These are phyloP conservation scores for Lunularia cruciata DNA, from an alignment of 225 moss, liverwort and hornwort genomes.

Conservation along the genomic window DNA sequence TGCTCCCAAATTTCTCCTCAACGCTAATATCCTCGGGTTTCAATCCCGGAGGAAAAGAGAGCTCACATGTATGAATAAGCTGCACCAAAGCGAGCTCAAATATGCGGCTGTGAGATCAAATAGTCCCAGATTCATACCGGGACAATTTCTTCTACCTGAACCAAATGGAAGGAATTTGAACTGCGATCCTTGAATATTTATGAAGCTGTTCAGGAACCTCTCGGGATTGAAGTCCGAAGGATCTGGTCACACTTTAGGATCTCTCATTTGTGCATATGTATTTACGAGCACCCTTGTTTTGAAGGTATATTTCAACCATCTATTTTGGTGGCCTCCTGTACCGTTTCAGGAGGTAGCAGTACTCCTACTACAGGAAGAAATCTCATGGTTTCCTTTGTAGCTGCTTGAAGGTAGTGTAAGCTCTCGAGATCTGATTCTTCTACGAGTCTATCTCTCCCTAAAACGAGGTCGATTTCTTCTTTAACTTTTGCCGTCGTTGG, in stretches of 20 bases:
- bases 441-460: not conserved
- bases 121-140: slow-evolving; percentile 50
- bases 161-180: slow-evolving; percentile 60
- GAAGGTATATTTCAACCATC: slow-evolving; percentile 48
- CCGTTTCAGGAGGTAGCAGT: slow-evolving; percentile 47
- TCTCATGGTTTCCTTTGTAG: not conserved
- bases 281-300: slow-evolving; percentile 51
- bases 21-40: slow-evolving; percentile 41
- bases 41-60: slow-evolving; percentile 38
- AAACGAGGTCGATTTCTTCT: not conserved
- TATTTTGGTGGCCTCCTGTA: slow-evolving; percentile 27
- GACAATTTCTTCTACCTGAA: slow-evolving; percentile 56
- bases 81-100: slow-evolving; percentile 41
- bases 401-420: not conserved
- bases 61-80: slow-evolving; percentile 51
- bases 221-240: slow-evolving; percentile 58
- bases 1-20: not conserved
- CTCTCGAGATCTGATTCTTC: not conserved
- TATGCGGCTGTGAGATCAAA: too few species aligned
- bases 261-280: slow-evolving; percentile 48
- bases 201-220: slow-evolving; percentile 49
- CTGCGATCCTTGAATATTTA: slow-evolving; percentile 36
- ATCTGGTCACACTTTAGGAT: slow-evolving; percentile 48
- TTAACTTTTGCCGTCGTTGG: not conserved
- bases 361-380: too few species aligned